phyloP scores from a whole-genome alignment of 306 rosid genomes.

The Quercus mongolica region DNA sequence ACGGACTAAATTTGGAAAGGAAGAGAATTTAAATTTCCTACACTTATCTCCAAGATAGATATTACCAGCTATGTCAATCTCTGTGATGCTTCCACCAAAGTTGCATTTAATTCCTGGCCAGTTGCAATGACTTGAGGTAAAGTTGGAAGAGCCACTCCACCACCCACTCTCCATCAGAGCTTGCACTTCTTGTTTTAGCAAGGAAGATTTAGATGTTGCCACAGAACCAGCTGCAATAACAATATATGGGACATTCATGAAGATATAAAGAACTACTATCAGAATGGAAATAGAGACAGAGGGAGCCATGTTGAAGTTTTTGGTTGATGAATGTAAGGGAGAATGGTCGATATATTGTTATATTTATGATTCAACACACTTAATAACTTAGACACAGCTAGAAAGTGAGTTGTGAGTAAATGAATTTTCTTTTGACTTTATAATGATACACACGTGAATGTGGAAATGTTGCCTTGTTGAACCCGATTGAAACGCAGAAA shows the following conservation, averaged over 20 bases:
- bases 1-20: background rate
- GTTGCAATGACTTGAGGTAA: background rate
- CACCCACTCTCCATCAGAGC: background rate
- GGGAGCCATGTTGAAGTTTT: background rate
- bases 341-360: too few species aligned
- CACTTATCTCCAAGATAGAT: background rate
- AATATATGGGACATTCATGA: too few species aligned
- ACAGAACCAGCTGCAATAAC: too few species aligned
- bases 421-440: too few species aligned
- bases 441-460: too few species aligned
- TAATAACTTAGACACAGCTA: too few species aligned
- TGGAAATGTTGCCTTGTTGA: too few species aligned
- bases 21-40: background rate
- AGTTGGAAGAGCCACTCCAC: background rate
- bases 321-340: background rate
- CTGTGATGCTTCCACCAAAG: background rate
- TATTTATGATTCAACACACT: too few species aligned
- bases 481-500: too few species aligned
- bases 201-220: background rate
- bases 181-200: background rate
- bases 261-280: too few species aligned
- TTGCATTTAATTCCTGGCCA: background rate
- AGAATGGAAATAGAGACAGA: background rate
- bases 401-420: too few species aligned
- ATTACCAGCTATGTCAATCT: background rate